Evolutionary conservation across 2,329 filamentous ascomycete species (phyloP).

Genomic region (Alternaria sp.): DNA sequence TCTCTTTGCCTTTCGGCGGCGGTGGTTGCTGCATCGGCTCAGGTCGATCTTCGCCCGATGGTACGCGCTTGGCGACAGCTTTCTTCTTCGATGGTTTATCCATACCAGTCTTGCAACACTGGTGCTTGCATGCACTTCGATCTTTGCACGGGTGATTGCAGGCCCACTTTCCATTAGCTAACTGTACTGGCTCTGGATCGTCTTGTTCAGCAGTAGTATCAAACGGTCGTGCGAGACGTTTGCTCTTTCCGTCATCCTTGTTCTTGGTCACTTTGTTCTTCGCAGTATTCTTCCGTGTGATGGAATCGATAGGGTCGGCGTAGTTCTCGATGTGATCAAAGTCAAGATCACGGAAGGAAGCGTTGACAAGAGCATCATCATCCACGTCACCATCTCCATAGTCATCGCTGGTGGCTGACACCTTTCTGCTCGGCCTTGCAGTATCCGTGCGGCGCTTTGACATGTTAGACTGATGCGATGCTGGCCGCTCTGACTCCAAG

Average conservation of each 20-base stretch:
- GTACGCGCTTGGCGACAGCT: slow-evolving; percentile 32
- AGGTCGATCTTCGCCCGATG: slow-evolving; percentile 11
- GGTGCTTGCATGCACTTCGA: slow-evolving; percentile 69
- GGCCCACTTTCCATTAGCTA: slow-evolving; percentile 74
- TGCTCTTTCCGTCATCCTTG: slow-evolving; percentile 3
- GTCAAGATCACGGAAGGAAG: slow-evolving; percentile 47
- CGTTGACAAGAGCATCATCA: slow-evolving; percentile 59
- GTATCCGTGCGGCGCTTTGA: slow-evolving; percentile 37
- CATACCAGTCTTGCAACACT: slow-evolving; percentile 74
- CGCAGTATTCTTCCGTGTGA: slow-evolving; percentile 27
- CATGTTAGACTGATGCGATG: slow-evolving; percentile 33
- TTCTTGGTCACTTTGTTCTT: slow-evolving; percentile 21
- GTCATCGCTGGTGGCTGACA: slow-evolving; percentile 49
- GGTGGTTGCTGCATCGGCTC: not conserved
- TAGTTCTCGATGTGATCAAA: slow-evolving; percentile 63
- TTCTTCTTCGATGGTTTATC: slow-evolving; percentile 65
- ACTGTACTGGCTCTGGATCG: slow-evolving; percentile 54
- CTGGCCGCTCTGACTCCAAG: slow-evolving; percentile 19
- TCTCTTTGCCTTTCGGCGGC: slow-evolving; percentile 17
- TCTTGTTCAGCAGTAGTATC: slow-evolving; percentile 11
- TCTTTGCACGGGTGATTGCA: slow-evolving; percentile 76
- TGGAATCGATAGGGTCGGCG: slow-evolving; percentile 32
- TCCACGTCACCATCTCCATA: slow-evolving; percentile 61
- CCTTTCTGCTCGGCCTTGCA: slow-evolving; percentile 6
- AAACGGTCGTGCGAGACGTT: not conserved